A percentile compares a stretch with the other conserved stretches of the same genome.
phyloP scores from a whole-genome alignment of 345 rosid genomes.

The Eucalyptus polyanthemos region DNA sequence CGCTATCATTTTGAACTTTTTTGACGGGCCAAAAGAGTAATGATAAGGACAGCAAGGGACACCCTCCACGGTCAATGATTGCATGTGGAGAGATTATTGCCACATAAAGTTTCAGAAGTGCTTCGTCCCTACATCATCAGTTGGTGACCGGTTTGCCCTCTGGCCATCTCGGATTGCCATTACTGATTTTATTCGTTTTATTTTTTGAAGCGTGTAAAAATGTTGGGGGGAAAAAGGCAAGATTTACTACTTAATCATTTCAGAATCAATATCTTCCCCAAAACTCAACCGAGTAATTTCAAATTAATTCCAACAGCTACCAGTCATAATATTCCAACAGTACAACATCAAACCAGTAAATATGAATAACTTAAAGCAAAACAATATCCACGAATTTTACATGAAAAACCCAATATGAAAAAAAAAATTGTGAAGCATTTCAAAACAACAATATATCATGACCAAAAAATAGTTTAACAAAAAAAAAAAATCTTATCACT shows the following conservation, averaged over 20 bases:
- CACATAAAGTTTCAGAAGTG: neutral
- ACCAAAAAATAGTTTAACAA: neutral
- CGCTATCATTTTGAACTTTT: neutral
- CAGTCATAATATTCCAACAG: neutral
- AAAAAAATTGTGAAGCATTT: neutral
- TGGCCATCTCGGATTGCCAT: neutral
- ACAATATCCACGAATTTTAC: neutral
- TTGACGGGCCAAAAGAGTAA: neutral
- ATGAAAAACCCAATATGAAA: neutral
- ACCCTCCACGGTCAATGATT: neutral
- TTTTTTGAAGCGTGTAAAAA: neutral
- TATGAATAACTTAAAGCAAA: neutral
- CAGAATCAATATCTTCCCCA: neutral
- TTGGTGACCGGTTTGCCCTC: neutral
- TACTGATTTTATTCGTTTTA: neutral
- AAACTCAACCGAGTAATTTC: neutral
- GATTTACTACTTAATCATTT: neutral
- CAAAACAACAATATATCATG: neutral
- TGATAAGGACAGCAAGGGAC: neutral
- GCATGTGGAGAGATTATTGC: neutral
- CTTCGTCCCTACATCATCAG: neutral
- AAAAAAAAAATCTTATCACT: rapidly evolving
- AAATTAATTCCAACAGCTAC: neutral
- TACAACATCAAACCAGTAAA: neutral
- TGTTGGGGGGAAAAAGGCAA: neutral